phyloP scores from a whole-genome alignment of 495 filamentous ascomycete species.

The Talaromyces thailandensis region DNA sequence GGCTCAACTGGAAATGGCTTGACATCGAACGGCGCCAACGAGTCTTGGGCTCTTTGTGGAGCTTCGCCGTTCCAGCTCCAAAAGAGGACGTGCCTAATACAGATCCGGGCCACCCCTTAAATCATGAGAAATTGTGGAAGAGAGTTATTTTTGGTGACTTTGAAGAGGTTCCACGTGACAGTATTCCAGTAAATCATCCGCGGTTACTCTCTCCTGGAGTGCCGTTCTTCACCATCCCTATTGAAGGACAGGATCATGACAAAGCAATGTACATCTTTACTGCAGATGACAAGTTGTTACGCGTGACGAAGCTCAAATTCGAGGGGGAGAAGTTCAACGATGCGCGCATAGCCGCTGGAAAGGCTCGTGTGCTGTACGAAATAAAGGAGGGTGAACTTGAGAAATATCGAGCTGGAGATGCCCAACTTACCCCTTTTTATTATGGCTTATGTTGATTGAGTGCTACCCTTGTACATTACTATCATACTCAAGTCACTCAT shows the following conservation, averaged over 20 bases:
- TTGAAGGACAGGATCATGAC: slow-evolving; percentile 13
- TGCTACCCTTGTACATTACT: background rate
- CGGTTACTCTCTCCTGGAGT: slow-evolving; percentile 26
- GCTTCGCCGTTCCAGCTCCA: slow-evolving; percentile 22
- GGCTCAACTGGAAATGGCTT: slow-evolving; percentile 36
- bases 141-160: slow-evolving; percentile 31
- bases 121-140: too few species aligned
- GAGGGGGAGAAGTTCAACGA: slow-evolving; percentile 31
- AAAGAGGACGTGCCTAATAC: too few species aligned
- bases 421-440: slow-evolving; percentile 27
- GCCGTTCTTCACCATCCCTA: slow-evolving; percentile 25
- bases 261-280: slow-evolving; percentile 31
- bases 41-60: slow-evolving; percentile 49
- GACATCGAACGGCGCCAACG: slow-evolving; percentile 40
- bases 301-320: slow-evolving; percentile 34
- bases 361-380: slow-evolving; percentile 37
- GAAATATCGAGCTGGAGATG: slow-evolving; percentile 18
- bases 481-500: background rate
- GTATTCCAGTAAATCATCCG: slow-evolving; percentile 14
- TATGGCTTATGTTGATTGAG: slow-evolving; percentile 8
- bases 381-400: too few species aligned
- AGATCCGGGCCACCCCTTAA: too few species aligned
- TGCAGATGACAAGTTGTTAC: slow-evolving; percentile 25
- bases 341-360: slow-evolving; percentile 30
- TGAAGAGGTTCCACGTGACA: slow-evolving; percentile 25